phyloP scores from a whole-genome alignment of 2,329 filamentous ascomycete genomes.

The Fusarium nisikadoi region DNA sequence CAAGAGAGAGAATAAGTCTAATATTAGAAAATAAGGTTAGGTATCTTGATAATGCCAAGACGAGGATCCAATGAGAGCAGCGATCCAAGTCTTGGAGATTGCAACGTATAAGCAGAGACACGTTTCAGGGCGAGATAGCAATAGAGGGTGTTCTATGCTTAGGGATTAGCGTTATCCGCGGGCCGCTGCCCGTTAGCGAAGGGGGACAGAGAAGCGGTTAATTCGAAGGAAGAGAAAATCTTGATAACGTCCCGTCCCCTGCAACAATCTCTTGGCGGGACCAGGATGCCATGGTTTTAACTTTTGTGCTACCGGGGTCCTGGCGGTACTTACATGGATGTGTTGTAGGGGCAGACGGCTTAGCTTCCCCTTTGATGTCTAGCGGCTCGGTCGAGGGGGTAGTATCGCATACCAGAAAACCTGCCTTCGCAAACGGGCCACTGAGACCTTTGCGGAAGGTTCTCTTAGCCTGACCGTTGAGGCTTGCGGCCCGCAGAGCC shows the following conservation, averaged over 20 bases:
- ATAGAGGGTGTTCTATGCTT: background rate
- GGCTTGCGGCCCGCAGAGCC: constrained; percentile 25
- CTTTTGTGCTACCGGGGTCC: background rate
- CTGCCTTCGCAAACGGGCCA: background rate
- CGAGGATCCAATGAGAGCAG: background rate
- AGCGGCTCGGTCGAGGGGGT: constrained; percentile 4
- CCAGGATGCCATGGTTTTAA: background rate
- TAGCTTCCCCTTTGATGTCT: constrained; percentile 24
- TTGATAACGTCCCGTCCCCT: constrained; percentile 12
- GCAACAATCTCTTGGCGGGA: constrained; percentile 14
- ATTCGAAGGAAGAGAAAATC: background rate
- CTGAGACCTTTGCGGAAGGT: constrained; percentile 2
- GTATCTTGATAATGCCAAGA: constrained; percentile 6
- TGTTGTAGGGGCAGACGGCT: background rate
- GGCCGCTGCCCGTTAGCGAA: constrained; percentile 25
- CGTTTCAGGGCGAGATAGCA: constrained; percentile 14
- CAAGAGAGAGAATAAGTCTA: constrained; percentile 3
- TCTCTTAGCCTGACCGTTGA: background rate
- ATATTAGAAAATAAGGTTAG: constrained; percentile 21
- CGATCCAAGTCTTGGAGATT: background rate
- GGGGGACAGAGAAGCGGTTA: background rate
- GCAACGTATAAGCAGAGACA: constrained; percentile 6
- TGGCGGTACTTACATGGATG: background rate
- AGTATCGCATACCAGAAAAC: background rate
- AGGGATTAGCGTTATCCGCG: constrained; percentile 1